phyloP scores from a whole-genome alignment of 306 rosid species.

The Quercus parvula region DNA sequence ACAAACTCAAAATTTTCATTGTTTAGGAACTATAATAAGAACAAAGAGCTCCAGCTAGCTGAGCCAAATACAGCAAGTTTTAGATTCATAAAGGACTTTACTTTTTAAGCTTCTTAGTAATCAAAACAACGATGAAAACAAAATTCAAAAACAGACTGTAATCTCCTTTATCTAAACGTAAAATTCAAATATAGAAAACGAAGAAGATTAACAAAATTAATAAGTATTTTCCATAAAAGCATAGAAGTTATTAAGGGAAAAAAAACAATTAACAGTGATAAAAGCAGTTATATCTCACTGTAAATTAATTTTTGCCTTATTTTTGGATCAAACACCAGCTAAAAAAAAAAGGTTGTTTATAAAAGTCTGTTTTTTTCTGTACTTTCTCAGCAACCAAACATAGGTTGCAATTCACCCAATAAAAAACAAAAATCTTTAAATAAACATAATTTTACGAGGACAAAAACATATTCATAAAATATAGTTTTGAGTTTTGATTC shows the following conservation, averaged over 20 bases:
- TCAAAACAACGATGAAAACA: too few relatives aligned
- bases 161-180: neutral
- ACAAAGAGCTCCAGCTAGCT: too few relatives aligned
- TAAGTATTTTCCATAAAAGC: neutral
- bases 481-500: neutral
- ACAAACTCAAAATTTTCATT: too few relatives aligned
- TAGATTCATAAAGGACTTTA: too few relatives aligned
- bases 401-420: neutral
- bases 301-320: neutral
- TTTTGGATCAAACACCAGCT: neutral
- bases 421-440: neutral
- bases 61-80: too few relatives aligned
- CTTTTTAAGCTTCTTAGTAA: too few relatives aligned
- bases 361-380: neutral
- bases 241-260: too few relatives aligned
- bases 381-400: neutral
- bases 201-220: neutral
- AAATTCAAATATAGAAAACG: neutral
- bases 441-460: neutral
- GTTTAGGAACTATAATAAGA: too few relatives aligned
- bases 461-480: neutral
- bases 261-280: neutral
- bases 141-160: neutral
- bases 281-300: neutral
- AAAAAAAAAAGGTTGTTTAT: neutral